These are phyloP conservation scores for Xylariales sp. DNA, from an alignment of 2,329 filamentous ascomycete genomes.

Conservation along the genomic window DNA sequence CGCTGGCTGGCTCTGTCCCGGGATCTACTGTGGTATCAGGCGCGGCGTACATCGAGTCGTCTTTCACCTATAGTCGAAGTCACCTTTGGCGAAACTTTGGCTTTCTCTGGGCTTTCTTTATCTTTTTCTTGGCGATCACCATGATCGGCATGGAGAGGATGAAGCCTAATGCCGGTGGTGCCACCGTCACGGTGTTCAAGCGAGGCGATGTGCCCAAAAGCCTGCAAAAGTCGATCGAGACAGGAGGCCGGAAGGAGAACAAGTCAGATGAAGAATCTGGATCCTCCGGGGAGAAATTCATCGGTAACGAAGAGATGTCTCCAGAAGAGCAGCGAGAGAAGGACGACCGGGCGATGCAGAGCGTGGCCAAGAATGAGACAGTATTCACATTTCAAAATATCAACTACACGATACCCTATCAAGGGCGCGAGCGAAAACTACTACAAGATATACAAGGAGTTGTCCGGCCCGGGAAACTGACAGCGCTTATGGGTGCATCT, in stretches of 20 bases:
- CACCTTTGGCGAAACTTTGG: constrained; percentile 60
- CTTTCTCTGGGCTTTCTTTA: constrained; percentile 44
- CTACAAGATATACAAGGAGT: constrained; percentile 77
- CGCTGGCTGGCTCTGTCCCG: constrained; percentile 51
- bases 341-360: constrained; percentile 30
- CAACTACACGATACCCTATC: constrained; percentile 47
- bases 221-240: constrained; percentile 53
- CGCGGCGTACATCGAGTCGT: constrained; percentile 62
- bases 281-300: constrained; percentile 39
- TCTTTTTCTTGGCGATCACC: constrained; percentile 41
- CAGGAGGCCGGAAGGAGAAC: constrained; percentile 33
- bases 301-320: constrained; percentile 5
- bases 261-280: constrained; percentile 48
- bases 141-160: constrained; percentile 35
- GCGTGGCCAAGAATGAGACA: constrained; percentile 57
- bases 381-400: constrained; percentile 51
- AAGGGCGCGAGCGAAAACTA: constrained; percentile 63
- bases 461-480: constrained; percentile 76
- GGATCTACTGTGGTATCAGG: constrained; percentile 63
- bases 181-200: constrained; percentile 58
- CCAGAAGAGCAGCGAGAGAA: constrained; percentile 13
- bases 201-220: constrained; percentile 57
- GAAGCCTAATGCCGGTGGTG: constrained; percentile 57
- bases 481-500: constrained; percentile 67
- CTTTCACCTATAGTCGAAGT: constrained; percentile 48